phyloP scores from a whole-genome alignment of 805 yeast species.

The Groenewaldozyma salmanticensis region DNA sequence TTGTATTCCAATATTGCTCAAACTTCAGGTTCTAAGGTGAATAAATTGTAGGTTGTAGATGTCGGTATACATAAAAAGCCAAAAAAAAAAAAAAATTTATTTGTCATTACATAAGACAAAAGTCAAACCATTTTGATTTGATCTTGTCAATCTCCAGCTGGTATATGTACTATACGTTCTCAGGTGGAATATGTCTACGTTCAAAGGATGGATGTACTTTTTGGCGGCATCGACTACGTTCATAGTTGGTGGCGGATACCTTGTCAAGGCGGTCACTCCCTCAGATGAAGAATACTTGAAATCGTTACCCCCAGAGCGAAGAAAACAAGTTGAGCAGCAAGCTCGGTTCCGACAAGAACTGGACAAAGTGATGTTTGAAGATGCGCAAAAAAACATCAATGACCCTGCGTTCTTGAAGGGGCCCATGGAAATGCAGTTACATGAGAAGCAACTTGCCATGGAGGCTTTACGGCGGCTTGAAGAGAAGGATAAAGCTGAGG shows the following conservation, averaged over 20 bases:
- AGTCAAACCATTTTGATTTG: too few species aligned
- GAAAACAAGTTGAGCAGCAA: conserved; percentile 45
- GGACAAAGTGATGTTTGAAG: conserved; percentile 17
- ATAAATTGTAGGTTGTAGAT: too few species aligned
- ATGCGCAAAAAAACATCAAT: conserved; percentile 13
- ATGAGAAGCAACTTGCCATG: conserved; percentile 19
- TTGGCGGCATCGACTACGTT: background rate
- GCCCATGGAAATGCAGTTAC: conserved; percentile 18
- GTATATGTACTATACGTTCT: background rate
- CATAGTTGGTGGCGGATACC: background rate
- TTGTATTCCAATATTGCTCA: conserved; percentile 33
- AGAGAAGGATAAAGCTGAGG: conserved; percentile 6
- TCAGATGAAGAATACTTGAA: conserved; percentile 72
- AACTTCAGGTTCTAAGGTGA: background rate
- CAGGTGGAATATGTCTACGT: background rate
- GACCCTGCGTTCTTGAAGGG: conserved; percentile 27
- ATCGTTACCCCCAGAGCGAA: conserved; percentile 51
- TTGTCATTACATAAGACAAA: background rate
- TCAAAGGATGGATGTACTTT: background rate
- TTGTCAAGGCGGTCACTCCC: conserved; percentile 47
- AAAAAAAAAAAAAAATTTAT: background rate
- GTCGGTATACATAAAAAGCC: too few species aligned
- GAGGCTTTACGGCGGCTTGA: conserved; percentile 20
- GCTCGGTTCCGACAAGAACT: conserved; percentile 11
- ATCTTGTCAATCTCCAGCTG: too few species aligned